phyloP scores from a whole-genome alignment of 2,329 filamentous ascomycete genomes.

The Purpureocillium takamizusanense region DNA sequence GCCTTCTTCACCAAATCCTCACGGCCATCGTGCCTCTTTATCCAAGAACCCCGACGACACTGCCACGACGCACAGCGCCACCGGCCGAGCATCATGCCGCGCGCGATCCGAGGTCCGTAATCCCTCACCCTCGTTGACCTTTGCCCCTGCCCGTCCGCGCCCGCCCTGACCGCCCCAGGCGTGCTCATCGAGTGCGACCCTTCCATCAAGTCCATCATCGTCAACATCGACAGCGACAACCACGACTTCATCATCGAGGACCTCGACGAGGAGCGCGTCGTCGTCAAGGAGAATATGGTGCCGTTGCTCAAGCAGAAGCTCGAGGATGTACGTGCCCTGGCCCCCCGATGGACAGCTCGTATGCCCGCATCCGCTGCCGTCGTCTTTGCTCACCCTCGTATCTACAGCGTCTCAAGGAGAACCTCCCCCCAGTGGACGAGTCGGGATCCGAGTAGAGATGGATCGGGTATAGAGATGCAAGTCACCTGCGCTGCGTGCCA shows the following conservation, averaged over 20 bases:
- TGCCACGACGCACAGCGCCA: not conserved
- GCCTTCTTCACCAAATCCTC: too few species aligned
- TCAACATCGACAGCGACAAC: constrained; percentile 61
- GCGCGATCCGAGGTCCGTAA: constrained; percentile 43
- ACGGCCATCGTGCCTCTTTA: too few species aligned
- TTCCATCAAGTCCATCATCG: constrained; percentile 80
- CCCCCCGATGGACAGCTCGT: too few species aligned
- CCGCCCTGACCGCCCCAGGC: constrained; percentile 30
- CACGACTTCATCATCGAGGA: constrained; percentile 74
- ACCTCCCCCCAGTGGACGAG: constrained; percentile 40
- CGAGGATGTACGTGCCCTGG: constrained; percentile 47
- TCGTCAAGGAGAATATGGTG: constrained; percentile 69
- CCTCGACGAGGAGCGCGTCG: constrained; percentile 65
- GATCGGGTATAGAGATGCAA: too few species aligned
- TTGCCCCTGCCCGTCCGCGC: not conserved
- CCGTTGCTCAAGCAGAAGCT: constrained; percentile 57
- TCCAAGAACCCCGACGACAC: too few species aligned
- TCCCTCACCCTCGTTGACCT: not conserved
- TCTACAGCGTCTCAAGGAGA: constrained; percentile 39
- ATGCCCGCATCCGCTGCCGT: too few species aligned
- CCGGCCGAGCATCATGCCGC: constrained; percentile 34
- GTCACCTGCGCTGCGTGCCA: too few species aligned
- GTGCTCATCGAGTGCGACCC: constrained; percentile 75
- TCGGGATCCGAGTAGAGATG: constrained; percentile 39
- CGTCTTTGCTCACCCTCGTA: constrained; percentile 1